A percentile compares a stretch with the other conserved stretches of the same genome.
Conservation (phyloP, 2,329 filamentous ascomycete genomes). For the Alternaria metachromatica region DNA sequence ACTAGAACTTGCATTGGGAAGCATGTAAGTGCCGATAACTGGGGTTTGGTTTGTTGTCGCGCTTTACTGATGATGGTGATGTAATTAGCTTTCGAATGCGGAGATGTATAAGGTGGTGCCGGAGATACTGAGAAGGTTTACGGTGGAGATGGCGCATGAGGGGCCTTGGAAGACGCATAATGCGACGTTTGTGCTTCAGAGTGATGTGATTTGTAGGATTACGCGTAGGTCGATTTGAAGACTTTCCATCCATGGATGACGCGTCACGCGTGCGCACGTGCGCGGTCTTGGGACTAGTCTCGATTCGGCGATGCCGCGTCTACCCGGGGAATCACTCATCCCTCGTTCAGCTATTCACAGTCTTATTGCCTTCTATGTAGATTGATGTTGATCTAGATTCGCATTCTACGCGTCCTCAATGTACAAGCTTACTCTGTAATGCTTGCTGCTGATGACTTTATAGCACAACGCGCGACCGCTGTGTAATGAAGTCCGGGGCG, state of each 20-base stretch:
- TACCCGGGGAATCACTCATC: background rate
- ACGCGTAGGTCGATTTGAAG: background rate
- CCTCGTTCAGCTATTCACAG: background rate
- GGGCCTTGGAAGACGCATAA: conserved; percentile 25
- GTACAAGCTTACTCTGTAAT: background rate
- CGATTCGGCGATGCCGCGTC: background rate
- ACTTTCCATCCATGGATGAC: no score
- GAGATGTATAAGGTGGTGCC: conserved; percentile 31
- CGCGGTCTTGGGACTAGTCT: background rate
- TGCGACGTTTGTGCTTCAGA: conserved; percentile 22
- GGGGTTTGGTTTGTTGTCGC: background rate
- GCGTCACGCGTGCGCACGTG: background rate
- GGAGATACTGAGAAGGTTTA: conserved; percentile 27
- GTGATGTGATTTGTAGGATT: conserved; percentile 3
- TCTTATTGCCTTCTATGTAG: no score
- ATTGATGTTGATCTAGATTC: background rate
- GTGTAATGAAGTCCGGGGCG: background rate
- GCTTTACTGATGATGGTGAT: conserved; percentile 12
- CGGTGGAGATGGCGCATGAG: conserved; percentile 24
- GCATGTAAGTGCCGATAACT: background rate
- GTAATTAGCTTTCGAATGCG: conserved; percentile 8
- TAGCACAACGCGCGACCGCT: background rate
- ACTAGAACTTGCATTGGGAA: background rate
- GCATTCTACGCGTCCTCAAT: background rate
- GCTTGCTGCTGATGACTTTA: background rate